These are phyloP conservation scores for Cladophialophora yegresii DNA, from an alignment of 2,329 filamentous ascomycete genomes.

Conservation along the genomic window DNA sequence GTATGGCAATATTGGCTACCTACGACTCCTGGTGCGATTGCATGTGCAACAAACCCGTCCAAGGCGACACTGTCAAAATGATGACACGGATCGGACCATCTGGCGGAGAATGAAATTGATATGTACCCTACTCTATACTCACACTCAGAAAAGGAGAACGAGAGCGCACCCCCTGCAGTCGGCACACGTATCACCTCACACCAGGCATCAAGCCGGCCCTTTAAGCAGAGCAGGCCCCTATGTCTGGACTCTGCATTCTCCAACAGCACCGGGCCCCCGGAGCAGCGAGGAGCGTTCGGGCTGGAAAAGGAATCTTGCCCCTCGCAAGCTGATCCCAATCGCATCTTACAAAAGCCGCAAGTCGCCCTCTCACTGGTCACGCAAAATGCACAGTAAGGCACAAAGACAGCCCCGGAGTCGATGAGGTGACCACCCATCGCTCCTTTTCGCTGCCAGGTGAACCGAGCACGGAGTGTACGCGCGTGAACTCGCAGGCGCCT, in stretches of 20 bases:
- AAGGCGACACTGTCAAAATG: not conserved
- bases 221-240: slow-evolving; percentile 3
- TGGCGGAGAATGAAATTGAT: not conserved
- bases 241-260: not conserved
- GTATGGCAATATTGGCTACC: not conserved
- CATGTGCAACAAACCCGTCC: slow-evolving; percentile 5
- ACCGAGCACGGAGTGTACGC: slow-evolving; percentile 1
- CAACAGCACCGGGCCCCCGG: slow-evolving; percentile 1
- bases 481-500: no score
- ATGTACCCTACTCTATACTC: not conserved
- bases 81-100: slow-evolving; percentile 1
- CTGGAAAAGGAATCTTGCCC: slow-evolving; percentile 9
- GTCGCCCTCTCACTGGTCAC: slow-evolving; percentile 2
- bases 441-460: not conserved
- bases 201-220: slow-evolving; percentile 6
- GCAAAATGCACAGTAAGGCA: slow-evolving; percentile 10
- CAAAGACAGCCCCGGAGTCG: slow-evolving; percentile 1
- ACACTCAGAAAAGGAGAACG: slow-evolving; percentile 1
- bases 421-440: not conserved
- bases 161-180: not conserved
- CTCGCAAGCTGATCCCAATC: slow-evolving; percentile 6
- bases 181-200: slow-evolving; percentile 8
- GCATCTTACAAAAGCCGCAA: slow-evolving; percentile 11
- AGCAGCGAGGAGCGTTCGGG: slow-evolving; percentile 4
- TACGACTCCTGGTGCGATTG: not conserved